phyloP scores from a whole-genome alignment of 208 protist species.

The Chromosphaera perkinsii region DNA sequence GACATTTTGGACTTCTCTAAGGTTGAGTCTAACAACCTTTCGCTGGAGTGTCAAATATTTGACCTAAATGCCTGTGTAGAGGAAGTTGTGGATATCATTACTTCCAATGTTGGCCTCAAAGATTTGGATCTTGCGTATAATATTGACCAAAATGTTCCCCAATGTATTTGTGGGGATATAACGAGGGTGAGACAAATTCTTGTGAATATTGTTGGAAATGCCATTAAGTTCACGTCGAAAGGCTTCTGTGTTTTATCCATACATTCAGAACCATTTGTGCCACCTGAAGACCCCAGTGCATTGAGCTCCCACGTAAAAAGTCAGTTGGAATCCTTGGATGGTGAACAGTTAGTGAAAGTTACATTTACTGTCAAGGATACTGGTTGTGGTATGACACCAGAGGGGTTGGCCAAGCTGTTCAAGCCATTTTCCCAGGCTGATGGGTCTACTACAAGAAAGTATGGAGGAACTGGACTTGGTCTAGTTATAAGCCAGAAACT shows the following conservation, averaged over 20 bases:
- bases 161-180: background rate
- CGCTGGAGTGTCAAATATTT: background rate
- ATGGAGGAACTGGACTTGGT: constrained; percentile 39
- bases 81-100: background rate
- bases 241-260: background rate
- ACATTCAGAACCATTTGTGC: too few relatives aligned
- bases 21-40: constrained; percentile 25
- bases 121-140: background rate
- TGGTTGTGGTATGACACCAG: constrained; percentile 36
- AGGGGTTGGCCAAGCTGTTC: constrained; percentile 24
- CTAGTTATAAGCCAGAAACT: constrained; percentile 27
- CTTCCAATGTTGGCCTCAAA: background rate
- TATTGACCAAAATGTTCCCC: background rate
- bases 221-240: constrained; percentile 42
- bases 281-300: too few relatives aligned
- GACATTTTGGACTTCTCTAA: constrained; percentile 43
- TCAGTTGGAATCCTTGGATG: background rate
- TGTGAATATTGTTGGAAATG: constrained; percentile 36
- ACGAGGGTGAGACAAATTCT: constrained; percentile 10
- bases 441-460: background rate
- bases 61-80: background rate
- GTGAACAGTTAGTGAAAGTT: background rate
- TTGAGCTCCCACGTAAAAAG: too few relatives aligned
- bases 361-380: constrained; percentile 23
- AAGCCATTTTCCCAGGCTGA: constrained; percentile 23